Base-by-base conservation (phyloP, 2,329 filamentous ascomycete genomes). In the Daldinia eschscholtzii region DNA sequence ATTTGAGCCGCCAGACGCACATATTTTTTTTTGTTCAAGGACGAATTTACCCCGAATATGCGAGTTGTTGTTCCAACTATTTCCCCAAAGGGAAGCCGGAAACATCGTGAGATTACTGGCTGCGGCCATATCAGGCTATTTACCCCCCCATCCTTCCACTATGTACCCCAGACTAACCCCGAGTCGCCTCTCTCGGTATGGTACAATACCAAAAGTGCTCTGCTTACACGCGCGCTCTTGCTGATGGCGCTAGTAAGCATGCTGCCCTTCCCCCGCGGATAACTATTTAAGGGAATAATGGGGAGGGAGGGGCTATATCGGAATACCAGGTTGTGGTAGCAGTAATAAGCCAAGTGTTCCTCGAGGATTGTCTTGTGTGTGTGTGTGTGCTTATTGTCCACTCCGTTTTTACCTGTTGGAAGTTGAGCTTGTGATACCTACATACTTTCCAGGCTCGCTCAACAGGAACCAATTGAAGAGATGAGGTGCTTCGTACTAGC, bases 71-170 rank as follows among this genome's bases (percentile, higher is more conserved):
- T 57, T 60, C 53, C 53, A 46, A 41, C 23, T 9, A 53, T 52
- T 66, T 44, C 60, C 57, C 55, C 20, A 71, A 23, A 46, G 68
- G 63, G 67, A 68, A 48, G 37, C 57, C 50, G 65, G 46, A 12
- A 56, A 52, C n/a, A 33, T 61, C 18, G 44, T 59, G 41, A 66
- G 46, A 56, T 71, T 69, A 69, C 60, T 71, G 66, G 69, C 39
- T 67, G 26, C 48, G 58, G 58, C 44, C 50, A 72, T 68, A 73
- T 74, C 70, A 76, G 73, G 64, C 73, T 74, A 73, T 74, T 71
- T 63, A 55, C 6, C 46, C 62, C 64, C 64, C 61, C 60, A 67
- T 61, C 46, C 53, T 48, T 62, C 57, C 53, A 39, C 58, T 59
- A 71, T 71, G 68, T 60, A 75, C 70, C 73, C 68, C 67, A 57